A percentile compares a stretch with the other conserved stretches of the same genome.
Conservation (phyloP, 1,284 basidiomycete genomes). For the Naganishia sp. region DNA sequence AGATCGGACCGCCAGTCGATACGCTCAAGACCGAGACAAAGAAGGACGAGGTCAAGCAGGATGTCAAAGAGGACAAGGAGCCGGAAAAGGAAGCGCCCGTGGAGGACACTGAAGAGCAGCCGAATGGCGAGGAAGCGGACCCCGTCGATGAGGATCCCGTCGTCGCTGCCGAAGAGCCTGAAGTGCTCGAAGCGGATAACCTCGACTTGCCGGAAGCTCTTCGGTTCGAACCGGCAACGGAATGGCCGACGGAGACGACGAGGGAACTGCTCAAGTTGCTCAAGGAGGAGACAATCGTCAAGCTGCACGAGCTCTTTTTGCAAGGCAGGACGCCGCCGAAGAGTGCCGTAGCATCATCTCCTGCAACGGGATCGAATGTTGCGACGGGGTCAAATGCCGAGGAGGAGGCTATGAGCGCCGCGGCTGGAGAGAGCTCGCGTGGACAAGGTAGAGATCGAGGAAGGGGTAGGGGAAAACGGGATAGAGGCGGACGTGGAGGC, state of each 20-base stretch:
- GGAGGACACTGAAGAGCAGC: constrained; percentile 26
- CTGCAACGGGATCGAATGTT: constrained; percentile 62
- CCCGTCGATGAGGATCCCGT: constrained; percentile 18
- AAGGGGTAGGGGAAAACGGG: constrained; percentile 54
- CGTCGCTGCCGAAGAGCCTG: constrained; percentile 23
- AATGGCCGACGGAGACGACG: constrained; percentile 68
- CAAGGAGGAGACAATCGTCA: constrained; percentile 62
- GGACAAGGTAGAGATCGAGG: constrained; percentile 49
- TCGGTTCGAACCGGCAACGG: constrained; percentile 51
- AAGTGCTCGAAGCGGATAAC: constrained; percentile 22
- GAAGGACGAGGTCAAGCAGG: constrained; percentile 25
- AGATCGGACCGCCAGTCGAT: constrained; percentile 67
- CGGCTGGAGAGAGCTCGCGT: constrained; percentile 39
- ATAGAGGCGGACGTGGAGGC: constrained; percentile 56
- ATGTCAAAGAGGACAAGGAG: constrained; percentile 6
- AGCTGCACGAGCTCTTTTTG: constrained; percentile 69
- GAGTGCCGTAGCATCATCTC: constrained; percentile 39
- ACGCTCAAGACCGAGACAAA: constrained; percentile 42
- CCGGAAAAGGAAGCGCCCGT: not conserved
- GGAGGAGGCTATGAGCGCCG: constrained; percentile 41
- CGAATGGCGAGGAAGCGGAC: constrained; percentile 25
- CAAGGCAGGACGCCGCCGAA: constrained; percentile 71
- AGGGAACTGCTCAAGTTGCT: constrained; percentile 64
- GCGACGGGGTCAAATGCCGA: constrained; percentile 55
- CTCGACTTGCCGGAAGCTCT: constrained; percentile 37